Percentiles rank a stretch among this genome's conserved stretches.
Conservation (phyloP, 306 rosid species). For the Adenanthera pavonina region DNA sequence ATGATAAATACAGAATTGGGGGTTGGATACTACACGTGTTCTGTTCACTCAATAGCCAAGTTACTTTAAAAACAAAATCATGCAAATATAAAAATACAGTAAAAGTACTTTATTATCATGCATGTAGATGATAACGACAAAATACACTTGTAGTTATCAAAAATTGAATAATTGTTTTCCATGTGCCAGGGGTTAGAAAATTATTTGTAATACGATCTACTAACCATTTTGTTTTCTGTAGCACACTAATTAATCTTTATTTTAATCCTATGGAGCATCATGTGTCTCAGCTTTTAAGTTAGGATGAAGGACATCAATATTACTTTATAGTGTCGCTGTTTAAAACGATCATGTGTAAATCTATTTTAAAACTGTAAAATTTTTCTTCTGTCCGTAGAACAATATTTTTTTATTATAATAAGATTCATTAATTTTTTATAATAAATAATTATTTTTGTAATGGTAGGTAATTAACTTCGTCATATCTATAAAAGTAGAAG, state of each 20-base stretch:
- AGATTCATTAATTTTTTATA: too few relatives aligned
- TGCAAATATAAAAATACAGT: slow-evolving; percentile 11
- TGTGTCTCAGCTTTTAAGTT: slow-evolving; percentile 3
- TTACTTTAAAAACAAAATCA: slow-evolving; percentile 22
- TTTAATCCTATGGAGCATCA: not conserved
- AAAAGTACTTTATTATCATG: not conserved
- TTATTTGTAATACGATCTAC: not conserved
- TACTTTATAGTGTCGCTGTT: not conserved
- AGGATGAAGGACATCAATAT: not conserved
- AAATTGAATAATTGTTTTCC: slow-evolving; percentile 15
- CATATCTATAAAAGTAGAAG: too few relatives aligned
- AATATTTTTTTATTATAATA: too few relatives aligned
- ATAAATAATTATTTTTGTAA: too few relatives aligned
- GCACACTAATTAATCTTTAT: not conserved
- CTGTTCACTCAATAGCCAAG: slow-evolving; percentile 33
- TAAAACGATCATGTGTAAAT: not conserved
- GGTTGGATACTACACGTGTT: slow-evolving; percentile 33
- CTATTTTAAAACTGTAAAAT: not conserved
- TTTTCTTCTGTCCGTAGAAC: not conserved
- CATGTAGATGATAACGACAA: slow-evolving; percentile 24
- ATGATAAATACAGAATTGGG: not conserved
- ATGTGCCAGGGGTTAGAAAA: not conserved
- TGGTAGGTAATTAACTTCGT: too few relatives aligned
- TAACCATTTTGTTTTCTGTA: not conserved
- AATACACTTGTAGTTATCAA: slow-evolving; percentile 5